Percentiles rank a stretch among this genome's conserved stretches.
Conservation (phyloP, 164 flowering plant genomes). For the Berberis vulgaris region DNA sequence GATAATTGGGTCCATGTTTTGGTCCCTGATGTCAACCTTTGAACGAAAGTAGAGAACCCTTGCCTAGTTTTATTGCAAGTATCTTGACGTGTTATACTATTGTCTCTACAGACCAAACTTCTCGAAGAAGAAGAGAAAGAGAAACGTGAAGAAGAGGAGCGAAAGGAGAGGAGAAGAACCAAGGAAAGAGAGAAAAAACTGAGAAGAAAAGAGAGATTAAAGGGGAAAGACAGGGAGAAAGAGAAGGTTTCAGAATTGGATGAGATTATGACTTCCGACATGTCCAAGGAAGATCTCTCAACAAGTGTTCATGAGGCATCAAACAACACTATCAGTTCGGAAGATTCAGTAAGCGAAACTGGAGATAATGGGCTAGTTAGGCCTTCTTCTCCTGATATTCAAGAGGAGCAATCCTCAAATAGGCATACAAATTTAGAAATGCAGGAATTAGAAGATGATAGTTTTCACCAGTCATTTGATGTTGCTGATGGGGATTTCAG, state of each 20-base stretch:
- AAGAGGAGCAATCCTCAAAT: constrained; percentile 33
- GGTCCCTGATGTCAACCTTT: too few relatives aligned
- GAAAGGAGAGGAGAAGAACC: constrained; percentile 75
- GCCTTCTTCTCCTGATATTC: constrained; percentile 27
- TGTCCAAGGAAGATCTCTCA: constrained; percentile 27
- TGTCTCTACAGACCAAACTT: constrained; percentile 65
- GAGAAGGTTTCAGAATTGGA: constrained; percentile 27
- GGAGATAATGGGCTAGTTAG: constrained; percentile 26
- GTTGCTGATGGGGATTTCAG: constrained; percentile 32
- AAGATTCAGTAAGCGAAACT: constrained; percentile 38
- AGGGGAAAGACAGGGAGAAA: constrained; percentile 61
- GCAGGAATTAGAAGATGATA: constrained; percentile 13
- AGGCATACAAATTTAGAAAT: constrained; percentile 17
- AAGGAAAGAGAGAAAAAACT: constrained; percentile 95
- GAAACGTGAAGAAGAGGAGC: constrained; percentile 91
- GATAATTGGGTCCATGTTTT: too few relatives aligned
- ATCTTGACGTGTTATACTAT: constrained; percentile 1
- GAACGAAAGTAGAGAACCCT: too few relatives aligned
- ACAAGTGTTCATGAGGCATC: constrained; percentile 34
- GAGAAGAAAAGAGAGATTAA: constrained; percentile 83
- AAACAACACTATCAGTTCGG: constrained; percentile 21
- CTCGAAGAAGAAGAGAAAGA: constrained; percentile 99
- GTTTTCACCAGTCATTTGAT: constrained; percentile 16
- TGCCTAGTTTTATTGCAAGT: not conserved
- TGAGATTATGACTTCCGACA: constrained; percentile 18